phyloP scores from a whole-genome alignment of 192 early-diverging fungal genomes.

The Dimargaris cristalligena region DNA sequence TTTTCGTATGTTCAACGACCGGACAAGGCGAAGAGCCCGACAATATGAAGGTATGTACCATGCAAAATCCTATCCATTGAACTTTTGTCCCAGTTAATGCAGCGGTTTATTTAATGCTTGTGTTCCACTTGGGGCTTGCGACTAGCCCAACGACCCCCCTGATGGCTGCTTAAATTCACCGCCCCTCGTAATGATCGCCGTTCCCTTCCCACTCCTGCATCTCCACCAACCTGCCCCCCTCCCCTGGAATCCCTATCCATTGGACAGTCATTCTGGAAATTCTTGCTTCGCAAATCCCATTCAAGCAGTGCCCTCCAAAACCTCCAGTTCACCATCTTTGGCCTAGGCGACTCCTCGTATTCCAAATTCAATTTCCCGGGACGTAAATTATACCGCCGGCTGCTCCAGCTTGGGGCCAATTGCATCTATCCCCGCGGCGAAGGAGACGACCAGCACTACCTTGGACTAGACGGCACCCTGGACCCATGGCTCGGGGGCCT shows the following conservation, averaged over 20 bases:
- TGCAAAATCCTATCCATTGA: too few species aligned
- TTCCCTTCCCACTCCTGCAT: too few species aligned
- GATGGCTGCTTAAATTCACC: too few species aligned
- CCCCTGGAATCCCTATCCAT: too few species aligned
- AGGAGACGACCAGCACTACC: conserved; percentile 91
- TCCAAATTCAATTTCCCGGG: conserved; percentile 83
- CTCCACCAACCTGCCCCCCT: too few species aligned
- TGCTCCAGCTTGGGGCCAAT: conserved; percentile 69
- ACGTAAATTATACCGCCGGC: conserved; percentile 74
- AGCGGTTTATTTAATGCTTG: too few species aligned
- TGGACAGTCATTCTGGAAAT: conserved; percentile 64
- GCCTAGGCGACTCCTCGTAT: conserved; percentile 91
- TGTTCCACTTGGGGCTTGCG: too few species aligned
- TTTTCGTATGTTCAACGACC: conserved; percentile 86
- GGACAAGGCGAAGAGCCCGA: conserved; percentile 86
- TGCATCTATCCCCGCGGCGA: conserved; percentile 56
- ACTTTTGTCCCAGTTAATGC: too few species aligned
- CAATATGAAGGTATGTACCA: conserved; percentile 75
- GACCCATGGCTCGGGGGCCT: conserved; percentile 72
- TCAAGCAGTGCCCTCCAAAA: conserved; percentile 42
- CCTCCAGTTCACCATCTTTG: conserved; percentile 77
- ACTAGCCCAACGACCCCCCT: too few species aligned
- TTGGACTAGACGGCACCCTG: conserved; percentile 76
- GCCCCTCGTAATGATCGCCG: too few species aligned
- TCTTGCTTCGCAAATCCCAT: conserved; percentile 66